A percentile compares a stretch with the other conserved stretches of the same genome.
phyloP scores from a whole-genome alignment of 2,329 filamentous ascomycete species.

The Reticulascus tulasneorum region DNA sequence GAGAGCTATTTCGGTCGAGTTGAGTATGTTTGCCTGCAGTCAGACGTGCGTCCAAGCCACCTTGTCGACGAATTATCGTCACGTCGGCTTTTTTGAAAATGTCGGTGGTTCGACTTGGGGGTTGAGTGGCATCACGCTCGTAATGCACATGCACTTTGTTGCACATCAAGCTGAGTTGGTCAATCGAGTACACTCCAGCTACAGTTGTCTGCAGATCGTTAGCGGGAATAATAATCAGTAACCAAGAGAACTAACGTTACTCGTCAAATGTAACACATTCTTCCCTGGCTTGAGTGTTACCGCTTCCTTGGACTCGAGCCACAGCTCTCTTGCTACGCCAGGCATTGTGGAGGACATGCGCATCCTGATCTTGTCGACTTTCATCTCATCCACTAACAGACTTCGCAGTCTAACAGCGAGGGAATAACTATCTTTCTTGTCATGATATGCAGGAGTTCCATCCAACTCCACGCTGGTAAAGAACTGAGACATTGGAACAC shows the following conservation, averaged over 20 bases:
- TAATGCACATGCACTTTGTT: constrained; percentile 63
- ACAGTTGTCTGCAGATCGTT: constrained; percentile 50
- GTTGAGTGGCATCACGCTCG: constrained; percentile 53
- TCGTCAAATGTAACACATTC: constrained; percentile 23
- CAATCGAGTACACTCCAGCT: constrained; percentile 71
- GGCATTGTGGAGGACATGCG: constrained; percentile 18
- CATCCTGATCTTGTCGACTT: constrained; percentile 50
- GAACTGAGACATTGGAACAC: constrained; percentile 66
- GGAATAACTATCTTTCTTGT: constrained; percentile 70
- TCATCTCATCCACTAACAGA: constrained; percentile 66
- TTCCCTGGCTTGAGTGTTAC: constrained; percentile 51
- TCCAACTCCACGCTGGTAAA: constrained; percentile 68
- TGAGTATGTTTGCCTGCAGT: constrained; percentile 67
- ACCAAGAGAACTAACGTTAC: constrained; percentile 26
- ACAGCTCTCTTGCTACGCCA: constrained; percentile 44
- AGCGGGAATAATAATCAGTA: constrained; percentile 14
- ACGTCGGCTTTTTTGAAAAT: constrained; percentile 60
- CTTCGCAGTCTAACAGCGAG: constrained; percentile 66
- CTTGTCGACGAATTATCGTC: constrained; percentile 67
- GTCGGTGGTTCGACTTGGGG: constrained; percentile 39
- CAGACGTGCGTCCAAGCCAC: constrained; percentile 66
- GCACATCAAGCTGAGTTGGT: constrained; percentile 63
- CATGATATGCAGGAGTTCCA: constrained; percentile 64
- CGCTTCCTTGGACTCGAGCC: constrained; percentile 25
- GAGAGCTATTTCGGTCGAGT: constrained; percentile 71